These are phyloP conservation scores for Melocanna baccifera DNA, from an alignment of 176 grass and related monocot species.

Conservation along the genomic window DNA sequence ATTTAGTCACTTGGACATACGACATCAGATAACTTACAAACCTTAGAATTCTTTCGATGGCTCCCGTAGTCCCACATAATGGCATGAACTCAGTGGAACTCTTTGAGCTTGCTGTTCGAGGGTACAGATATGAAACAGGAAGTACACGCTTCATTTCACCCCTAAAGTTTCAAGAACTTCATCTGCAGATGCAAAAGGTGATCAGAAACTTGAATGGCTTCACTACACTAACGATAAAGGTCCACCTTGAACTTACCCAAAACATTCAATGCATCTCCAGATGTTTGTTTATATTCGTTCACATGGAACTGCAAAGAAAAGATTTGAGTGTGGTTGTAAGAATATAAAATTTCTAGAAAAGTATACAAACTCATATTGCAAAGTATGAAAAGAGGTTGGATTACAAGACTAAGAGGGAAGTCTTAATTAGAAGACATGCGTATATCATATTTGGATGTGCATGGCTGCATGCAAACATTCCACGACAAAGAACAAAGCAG, in stretches of 20 bases:
- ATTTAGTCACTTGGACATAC: background rate
- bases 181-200: slow-evolving; percentile 30
- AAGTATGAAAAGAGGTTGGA: slow-evolving; percentile 26
- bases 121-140: background rate
- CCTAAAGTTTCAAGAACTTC: background rate
- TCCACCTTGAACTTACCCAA: slow-evolving; percentile 31
- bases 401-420: slow-evolving; percentile 30
- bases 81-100: background rate
- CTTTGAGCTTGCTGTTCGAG: slow-evolving; percentile 1
- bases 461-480: background rate
- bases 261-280: slow-evolving; percentile 69
- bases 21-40: background rate
- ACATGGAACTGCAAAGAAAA: slow-evolving; percentile 84
- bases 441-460: slow-evolving; percentile 17
- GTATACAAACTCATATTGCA: slow-evolving; percentile 17
- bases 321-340: slow-evolving; percentile 19
- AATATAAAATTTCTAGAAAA: slow-evolving; percentile 13
- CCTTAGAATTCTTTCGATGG: background rate
- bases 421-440: slow-evolving; percentile 7
- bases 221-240: background rate
- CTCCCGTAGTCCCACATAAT: background rate
- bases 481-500: slow-evolving; percentile 20
- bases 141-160: background rate
- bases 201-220: slow-evolving; percentile 10
- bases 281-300: slow-evolving; percentile 74